These are phyloP conservation scores for Penicillium samsonianum DNA, from an alignment of 495 filamentous ascomycete genomes.

Conservation along the genomic window DNA sequence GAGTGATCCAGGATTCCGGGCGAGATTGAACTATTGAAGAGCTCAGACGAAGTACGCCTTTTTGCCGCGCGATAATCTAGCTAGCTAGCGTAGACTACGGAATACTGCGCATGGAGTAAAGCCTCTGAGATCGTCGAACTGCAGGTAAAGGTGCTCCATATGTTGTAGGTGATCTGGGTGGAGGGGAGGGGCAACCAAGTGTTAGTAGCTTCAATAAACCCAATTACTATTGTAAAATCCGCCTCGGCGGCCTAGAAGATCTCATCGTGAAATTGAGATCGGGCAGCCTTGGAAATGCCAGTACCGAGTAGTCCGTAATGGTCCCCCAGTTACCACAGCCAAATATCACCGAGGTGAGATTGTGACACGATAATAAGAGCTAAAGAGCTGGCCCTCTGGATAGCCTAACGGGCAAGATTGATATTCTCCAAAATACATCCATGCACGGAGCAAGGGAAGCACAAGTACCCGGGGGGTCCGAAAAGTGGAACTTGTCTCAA, in stretches of 20 bases:
- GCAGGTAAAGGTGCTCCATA: neutral
- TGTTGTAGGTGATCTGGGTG: constrained; percentile 6
- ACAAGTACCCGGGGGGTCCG: neutral
- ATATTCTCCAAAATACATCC: neutral
- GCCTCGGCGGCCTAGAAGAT: constrained; percentile 1
- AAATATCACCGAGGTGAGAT: neutral
- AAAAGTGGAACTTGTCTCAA: constrained; percentile 6
- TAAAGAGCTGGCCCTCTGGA: neutral
- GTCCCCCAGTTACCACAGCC: neutral
- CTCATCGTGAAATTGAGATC: neutral
- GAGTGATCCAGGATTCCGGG: neutral
- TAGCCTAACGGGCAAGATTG: neutral
- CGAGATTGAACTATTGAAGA: constrained; percentile 4
- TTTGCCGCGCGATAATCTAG: neutral
- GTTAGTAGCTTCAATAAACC: neutral
- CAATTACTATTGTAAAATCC: neutral
- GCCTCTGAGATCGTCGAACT: neutral
- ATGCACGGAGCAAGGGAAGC: neutral
- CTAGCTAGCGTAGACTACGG: neutral
- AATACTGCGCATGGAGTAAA: neutral
- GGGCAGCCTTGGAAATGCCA: neutral
- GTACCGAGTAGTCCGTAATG: neutral
- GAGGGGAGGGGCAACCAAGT: constrained; percentile 10
- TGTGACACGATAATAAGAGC: neutral
- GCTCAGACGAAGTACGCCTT: neutral